Percentiles rank a stretch among this genome's conserved stretches.
These are phyloP conservation scores for Kentomonas sorsogonicus DNA, from an alignment of 208 protist genomes.

Conservation along the genomic window DNA sequence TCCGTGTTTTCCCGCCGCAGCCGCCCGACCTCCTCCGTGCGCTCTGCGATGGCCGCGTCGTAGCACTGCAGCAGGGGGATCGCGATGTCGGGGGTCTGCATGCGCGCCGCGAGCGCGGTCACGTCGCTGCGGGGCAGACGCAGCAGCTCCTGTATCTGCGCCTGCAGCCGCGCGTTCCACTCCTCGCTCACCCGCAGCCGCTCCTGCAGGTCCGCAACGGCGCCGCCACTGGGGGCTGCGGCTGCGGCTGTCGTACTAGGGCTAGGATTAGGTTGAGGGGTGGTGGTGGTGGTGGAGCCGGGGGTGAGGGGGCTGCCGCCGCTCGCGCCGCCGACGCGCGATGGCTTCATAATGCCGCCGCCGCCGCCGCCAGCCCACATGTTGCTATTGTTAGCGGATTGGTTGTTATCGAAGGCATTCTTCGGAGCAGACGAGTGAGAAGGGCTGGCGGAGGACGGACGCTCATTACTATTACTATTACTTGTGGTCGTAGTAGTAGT, in stretches of 20 bases:
- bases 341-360: no score
- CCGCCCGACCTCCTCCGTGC: constrained; percentile 40
- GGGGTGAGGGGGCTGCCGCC: no score
- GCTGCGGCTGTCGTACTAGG: no score
- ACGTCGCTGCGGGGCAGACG: constrained; percentile 59
- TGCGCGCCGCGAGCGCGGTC: constrained; percentile 49
- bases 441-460: no score
- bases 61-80: constrained; percentile 84
- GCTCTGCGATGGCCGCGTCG: constrained; percentile 75
- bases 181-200: constrained; percentile 68
- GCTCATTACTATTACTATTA: no score
- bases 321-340: no score
- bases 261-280: no score
- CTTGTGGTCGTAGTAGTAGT: no score
- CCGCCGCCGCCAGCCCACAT: not conserved
- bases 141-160: constrained; percentile 67
- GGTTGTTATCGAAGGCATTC: not conserved
- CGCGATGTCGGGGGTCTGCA: constrained; percentile 78
- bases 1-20: constrained; percentile 25
- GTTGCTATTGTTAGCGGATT: not conserved
- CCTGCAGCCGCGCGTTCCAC: constrained; percentile 74
- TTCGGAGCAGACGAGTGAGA: no score
- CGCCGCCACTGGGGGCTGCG: no score
- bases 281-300: no score
- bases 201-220: constrained; percentile 43